Conservation (phyloP, 441 rosid species). For the Breynia disticha region DNA sequence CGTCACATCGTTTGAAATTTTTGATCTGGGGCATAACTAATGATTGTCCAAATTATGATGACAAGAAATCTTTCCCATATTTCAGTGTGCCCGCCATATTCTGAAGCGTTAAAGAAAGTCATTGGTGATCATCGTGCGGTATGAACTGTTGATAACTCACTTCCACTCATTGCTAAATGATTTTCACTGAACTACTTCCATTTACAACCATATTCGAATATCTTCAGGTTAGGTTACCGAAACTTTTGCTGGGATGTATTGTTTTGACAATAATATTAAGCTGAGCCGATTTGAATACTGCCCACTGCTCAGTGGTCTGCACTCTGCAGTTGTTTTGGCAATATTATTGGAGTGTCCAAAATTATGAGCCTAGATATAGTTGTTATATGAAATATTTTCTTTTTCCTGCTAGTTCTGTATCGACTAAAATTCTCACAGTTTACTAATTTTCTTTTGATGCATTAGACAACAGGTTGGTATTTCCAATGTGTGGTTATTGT, state of each 20-base stretch:
- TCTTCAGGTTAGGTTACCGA: slow-evolving; percentile 58
- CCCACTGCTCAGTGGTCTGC: not conserved
- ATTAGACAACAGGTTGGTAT: not conserved
- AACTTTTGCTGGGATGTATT: not conserved
- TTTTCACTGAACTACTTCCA: slow-evolving; percentile 38
- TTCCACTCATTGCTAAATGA: slow-evolving; percentile 7
- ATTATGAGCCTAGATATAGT: too few relatives aligned
- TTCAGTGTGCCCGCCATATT: slow-evolving; percentile 51
- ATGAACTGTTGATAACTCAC: slow-evolving; percentile 25
- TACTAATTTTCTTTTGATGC: too few relatives aligned
- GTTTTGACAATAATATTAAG: not conserved
- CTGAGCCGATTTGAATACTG: not conserved
- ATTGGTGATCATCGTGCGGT: slow-evolving; percentile 67
- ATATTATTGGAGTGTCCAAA: too few relatives aligned
- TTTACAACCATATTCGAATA: slow-evolving; percentile 90
- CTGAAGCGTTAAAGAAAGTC: slow-evolving; percentile 68
- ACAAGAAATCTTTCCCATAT: slow-evolving; percentile 18
- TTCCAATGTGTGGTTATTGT: not conserved
- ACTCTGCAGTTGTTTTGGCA: too few relatives aligned
- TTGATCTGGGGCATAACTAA: not conserved
- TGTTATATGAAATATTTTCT: too few relatives aligned
- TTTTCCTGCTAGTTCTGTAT: too few relatives aligned
- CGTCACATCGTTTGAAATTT: too few relatives aligned
- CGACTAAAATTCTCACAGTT: too few relatives aligned
- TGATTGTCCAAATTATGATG: slow-evolving; percentile 10